Conservation (phyloP, 179 eudicot species). For the Sideroxylon spinosum region DNA sequence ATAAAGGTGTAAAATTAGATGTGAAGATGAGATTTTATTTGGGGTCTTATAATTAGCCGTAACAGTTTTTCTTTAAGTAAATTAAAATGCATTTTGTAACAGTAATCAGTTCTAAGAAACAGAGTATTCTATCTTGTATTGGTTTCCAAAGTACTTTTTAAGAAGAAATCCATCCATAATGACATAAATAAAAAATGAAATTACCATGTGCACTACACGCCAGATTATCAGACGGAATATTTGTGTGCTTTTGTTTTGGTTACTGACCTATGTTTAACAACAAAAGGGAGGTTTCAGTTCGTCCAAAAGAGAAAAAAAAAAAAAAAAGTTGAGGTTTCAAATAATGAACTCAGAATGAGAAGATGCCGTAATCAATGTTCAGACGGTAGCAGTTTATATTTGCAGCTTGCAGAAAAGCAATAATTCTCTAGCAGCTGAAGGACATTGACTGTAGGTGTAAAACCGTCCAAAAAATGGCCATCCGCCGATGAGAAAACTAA, state of each 20-base stretch:
- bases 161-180: neutral
- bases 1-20: neutral
- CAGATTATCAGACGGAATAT: neutral
- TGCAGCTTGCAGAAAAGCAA: neutral
- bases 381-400: neutral
- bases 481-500: neutral
- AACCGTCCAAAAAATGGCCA: neutral
- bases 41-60: too few relatives aligned
- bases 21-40: too few relatives aligned
- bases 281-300: too few relatives aligned
- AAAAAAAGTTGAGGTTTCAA: neutral
- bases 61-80: too few relatives aligned
- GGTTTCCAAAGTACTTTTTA: neutral
- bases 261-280: neutral
- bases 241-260: neutral
- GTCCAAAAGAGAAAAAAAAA: too few relatives aligned
- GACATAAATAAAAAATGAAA: neutral
- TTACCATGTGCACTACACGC: neutral
- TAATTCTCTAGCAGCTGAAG: too few relatives aligned
- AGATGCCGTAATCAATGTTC: neutral
- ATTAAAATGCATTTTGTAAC: too few relatives aligned
- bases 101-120: too few relatives aligned
- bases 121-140: neutral
- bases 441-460: neutral
- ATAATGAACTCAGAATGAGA: neutral